These are phyloP conservation scores for Erysimum pusillum DNA, from an alignment of 441 rosid species.

Conservation along the genomic window DNA sequence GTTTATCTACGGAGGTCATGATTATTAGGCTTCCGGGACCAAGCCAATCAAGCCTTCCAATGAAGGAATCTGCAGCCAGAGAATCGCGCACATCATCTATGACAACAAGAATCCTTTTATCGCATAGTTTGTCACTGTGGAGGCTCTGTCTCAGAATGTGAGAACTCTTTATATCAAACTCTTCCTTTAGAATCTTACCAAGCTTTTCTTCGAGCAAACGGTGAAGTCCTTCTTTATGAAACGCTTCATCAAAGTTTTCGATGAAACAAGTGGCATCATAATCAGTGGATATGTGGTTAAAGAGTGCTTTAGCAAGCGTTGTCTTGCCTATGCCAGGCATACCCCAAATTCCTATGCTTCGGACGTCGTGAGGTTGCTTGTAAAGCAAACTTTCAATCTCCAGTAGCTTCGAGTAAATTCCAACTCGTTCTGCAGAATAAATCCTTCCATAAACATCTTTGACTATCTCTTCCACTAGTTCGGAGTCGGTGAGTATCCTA, in stretches of 20 bases:
- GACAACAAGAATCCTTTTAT: slow-evolving; percentile 22
- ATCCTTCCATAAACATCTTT: neutral
- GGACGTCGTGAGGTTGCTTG: neutral
- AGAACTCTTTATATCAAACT: neutral
- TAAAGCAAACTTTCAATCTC: slow-evolving; percentile 23
- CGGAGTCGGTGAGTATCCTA: slow-evolving; percentile 32
- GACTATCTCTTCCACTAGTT: slow-evolving; percentile 43
- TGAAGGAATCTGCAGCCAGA: slow-evolving; percentile 19
- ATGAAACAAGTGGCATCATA: slow-evolving; percentile 43
- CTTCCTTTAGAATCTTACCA: neutral
- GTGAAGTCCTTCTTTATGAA: slow-evolving; percentile 16
- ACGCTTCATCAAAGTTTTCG: neutral
- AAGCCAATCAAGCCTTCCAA: slow-evolving; percentile 29
- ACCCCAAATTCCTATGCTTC: slow-evolving; percentile 51
- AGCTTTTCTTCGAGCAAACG: neutral
- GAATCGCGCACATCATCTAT: slow-evolving; percentile 28
- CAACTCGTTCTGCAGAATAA: slow-evolving; percentile 11
- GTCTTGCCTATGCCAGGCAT: slow-evolving; percentile 56
- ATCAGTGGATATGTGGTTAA: slow-evolving; percentile 10
- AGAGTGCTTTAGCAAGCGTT: slow-evolving; percentile 38
- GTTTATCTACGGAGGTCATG: slow-evolving; percentile 45
- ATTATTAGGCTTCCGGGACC: slow-evolving; percentile 41
- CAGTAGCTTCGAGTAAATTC: slow-evolving; percentile 31
- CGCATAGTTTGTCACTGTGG: slow-evolving; percentile 1
- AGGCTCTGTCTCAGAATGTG: neutral